Conservation (phyloP, 2,329 filamentous ascomycete genomes). For the Aspergillus quadricinctus region DNA sequence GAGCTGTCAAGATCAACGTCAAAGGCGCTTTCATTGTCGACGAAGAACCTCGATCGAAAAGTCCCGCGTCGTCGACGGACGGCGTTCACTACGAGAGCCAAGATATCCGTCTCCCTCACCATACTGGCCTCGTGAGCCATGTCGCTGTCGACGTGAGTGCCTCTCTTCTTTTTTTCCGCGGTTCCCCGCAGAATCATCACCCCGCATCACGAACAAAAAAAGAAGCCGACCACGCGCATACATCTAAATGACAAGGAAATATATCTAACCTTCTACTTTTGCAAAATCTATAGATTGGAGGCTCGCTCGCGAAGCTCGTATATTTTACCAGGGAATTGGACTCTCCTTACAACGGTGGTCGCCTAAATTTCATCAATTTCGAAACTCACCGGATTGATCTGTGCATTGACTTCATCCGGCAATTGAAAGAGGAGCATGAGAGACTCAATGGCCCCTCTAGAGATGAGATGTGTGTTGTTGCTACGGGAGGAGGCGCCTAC, state of each 20-base stretch:
- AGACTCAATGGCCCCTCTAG: slow-evolving; percentile 65
- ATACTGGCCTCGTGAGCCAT: slow-evolving; percentile 92
- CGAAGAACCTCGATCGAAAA: slow-evolving; percentile 58
- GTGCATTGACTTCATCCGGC: slow-evolving; percentile 85
- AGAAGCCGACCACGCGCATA: slow-evolving; percentile 1
- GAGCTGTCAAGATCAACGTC: slow-evolving; percentile 88
- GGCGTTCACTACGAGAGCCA: slow-evolving; percentile 70
- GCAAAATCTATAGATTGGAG: slow-evolving; percentile 71
- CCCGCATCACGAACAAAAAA: slow-evolving; percentile 20
- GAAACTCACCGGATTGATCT: slow-evolving; percentile 93
- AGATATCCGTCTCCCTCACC: slow-evolving; percentile 93
- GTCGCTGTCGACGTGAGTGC: slow-evolving; percentile 85
- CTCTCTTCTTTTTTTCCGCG: slow-evolving; percentile 14
- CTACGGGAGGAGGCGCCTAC: slow-evolving; percentile 91
- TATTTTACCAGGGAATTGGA: slow-evolving; percentile 90
- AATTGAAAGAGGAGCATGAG: slow-evolving; percentile 77
- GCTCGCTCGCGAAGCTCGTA: slow-evolving; percentile 90
- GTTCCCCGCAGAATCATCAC: slow-evolving; percentile 28
- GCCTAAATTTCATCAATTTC: slow-evolving; percentile 92
- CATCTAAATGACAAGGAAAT: neutral
- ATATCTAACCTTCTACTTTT: slow-evolving; percentile 4
- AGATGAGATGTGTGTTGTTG: slow-evolving; percentile 82
- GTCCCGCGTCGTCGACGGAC: slow-evolving; percentile 46
- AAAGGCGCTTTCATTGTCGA: slow-evolving; percentile 95
- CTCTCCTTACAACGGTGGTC: slow-evolving; percentile 74